Percentiles rank a stretch among this genome's conserved stretches.
phyloP scores from a whole-genome alignment of 495 filamentous ascomycete species.

The Aspergillus bridgeri region DNA sequence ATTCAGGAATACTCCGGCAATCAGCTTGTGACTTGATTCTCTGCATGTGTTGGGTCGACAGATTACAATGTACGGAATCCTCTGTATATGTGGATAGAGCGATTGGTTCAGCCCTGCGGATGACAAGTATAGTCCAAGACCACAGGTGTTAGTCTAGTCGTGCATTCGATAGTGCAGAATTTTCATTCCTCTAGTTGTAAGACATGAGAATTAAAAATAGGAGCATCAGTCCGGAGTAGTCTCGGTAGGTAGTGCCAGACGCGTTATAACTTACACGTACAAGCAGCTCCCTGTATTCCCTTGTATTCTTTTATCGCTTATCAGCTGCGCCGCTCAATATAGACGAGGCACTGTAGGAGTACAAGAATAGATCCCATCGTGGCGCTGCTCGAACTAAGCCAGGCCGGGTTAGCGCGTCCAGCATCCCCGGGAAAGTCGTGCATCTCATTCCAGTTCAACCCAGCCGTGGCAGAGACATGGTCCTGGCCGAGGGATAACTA shows the following conservation, averaged over 20 bases:
- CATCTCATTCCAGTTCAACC: no score
- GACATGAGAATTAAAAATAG: neutral
- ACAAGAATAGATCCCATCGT: neutral
- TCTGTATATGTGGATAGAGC: neutral
- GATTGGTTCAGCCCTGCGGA: slow-evolving; percentile 32
- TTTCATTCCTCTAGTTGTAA: neutral
- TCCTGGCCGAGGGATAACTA: no score
- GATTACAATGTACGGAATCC: no score
- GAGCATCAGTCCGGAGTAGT: no score
- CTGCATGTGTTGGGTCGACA: slow-evolving; percentile 5
- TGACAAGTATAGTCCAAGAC: no score
- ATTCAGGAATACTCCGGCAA: slow-evolving; percentile 30
- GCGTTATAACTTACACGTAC: no score
- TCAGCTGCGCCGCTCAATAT: neutral
- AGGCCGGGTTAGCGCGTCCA: neutral
- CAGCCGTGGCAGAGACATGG: no score
- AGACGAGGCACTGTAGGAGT: neutral
- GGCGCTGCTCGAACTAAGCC: neutral
- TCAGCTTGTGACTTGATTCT: slow-evolving; percentile 19
- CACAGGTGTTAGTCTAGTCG: no score
- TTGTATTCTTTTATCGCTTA: neutral
- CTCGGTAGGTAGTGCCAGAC: no score
- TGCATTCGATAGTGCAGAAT: neutral
- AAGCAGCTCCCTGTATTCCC: no score
- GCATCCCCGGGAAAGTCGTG: neutral